Percentiles rank a stretch among this genome's conserved stretches.
Evolutionary conservation across 1,284 basidiomycete genomes (phyloP).

Genomic region (Leccinum subrobustum): DNA sequence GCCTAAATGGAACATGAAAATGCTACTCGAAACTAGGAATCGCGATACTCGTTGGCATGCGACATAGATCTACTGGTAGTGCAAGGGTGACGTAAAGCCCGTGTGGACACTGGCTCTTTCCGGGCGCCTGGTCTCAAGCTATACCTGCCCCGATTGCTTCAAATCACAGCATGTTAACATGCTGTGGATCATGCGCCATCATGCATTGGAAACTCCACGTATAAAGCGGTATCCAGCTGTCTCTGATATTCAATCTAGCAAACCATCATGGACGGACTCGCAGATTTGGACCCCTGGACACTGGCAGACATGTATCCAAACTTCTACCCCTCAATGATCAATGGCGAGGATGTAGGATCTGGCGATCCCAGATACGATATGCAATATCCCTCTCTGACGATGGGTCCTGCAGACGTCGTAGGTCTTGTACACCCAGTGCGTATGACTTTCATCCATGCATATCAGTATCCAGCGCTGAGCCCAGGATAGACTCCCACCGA

Average conservation of each 20-base stretch:
- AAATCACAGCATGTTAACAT: conserved; percentile 24
- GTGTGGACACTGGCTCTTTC: not conserved
- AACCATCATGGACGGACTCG: conserved; percentile 15
- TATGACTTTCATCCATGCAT: not conserved
- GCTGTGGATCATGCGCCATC: conserved; percentile 20
- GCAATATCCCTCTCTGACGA: not conserved
- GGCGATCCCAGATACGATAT: conserved; percentile 1
- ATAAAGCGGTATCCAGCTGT: conserved; percentile 12
- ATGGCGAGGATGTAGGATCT: not conserved
- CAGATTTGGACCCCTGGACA: conserved; percentile 6
- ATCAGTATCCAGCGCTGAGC: not conserved
- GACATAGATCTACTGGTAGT: not conserved
- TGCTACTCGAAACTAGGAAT: conserved; percentile 18
- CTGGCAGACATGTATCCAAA: conserved; percentile 6
- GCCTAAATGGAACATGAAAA: not conserved
- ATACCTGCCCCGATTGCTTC: not conserved
- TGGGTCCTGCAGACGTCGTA: not conserved
- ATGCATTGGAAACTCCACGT: conserved; percentile 3
- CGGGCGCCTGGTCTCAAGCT: not conserved
- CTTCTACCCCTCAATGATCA: not conserved
- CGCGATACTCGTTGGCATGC: conserved; percentile 21
- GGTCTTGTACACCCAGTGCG: conserved; percentile 15
- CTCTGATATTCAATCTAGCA: not conserved
- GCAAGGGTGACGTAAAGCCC: conserved; percentile 8
- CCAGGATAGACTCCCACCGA: conserved; percentile 7